Conservation (phyloP, 139 green algal genomes). For the Spirogloea muscicola region DNA sequence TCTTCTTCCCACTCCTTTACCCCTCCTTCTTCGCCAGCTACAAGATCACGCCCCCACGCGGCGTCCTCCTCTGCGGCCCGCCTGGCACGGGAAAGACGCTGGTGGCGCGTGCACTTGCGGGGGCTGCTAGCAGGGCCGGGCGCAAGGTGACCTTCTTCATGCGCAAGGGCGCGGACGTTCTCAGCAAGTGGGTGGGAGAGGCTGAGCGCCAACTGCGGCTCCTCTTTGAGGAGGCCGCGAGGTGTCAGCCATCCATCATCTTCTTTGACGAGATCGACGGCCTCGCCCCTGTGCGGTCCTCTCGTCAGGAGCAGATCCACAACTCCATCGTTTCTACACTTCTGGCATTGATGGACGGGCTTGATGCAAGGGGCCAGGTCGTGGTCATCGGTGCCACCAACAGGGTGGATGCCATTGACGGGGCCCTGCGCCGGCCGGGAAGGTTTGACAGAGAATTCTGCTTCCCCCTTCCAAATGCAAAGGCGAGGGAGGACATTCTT, state of each 20-base stretch:
- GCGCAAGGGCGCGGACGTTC: conserved; percentile 89
- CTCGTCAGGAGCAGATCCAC: conserved; percentile 92
- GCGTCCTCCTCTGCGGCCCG: conserved; percentile 89
- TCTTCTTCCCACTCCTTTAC: conserved; percentile 93
- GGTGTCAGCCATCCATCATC: conserved; percentile 72
- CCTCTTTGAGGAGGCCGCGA: conserved; percentile 87
- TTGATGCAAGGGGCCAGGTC: conserved; percentile 77
- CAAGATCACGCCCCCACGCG: conserved; percentile 73
- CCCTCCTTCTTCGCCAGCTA: conserved; percentile 89
- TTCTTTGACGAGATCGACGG: conserved; percentile 88
- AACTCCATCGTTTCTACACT: conserved; percentile 95
- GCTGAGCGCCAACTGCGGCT: conserved; percentile 83
- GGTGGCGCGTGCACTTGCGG: conserved; percentile 81
- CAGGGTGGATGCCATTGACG: conserved; percentile 71
- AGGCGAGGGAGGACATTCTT: conserved; percentile 75
- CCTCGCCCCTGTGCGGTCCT: conserved; percentile 72
- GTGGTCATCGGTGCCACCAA: conserved; percentile 77
- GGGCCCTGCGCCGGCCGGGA: conserved; percentile 64
- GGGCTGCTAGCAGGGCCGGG: conserved; percentile 60
- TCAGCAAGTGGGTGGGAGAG: conserved; percentile 95
- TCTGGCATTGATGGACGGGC: conserved; percentile 92
- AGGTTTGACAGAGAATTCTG: conserved; percentile 75
- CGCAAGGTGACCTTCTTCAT: conserved; percentile 89
- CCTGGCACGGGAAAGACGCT: conserved; percentile 94
- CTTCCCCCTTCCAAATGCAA: conserved; percentile 65